Base-by-base conservation (phyloP, 2,329 filamentous ascomycete genomes). In the Cladosporium sp. region DNA sequence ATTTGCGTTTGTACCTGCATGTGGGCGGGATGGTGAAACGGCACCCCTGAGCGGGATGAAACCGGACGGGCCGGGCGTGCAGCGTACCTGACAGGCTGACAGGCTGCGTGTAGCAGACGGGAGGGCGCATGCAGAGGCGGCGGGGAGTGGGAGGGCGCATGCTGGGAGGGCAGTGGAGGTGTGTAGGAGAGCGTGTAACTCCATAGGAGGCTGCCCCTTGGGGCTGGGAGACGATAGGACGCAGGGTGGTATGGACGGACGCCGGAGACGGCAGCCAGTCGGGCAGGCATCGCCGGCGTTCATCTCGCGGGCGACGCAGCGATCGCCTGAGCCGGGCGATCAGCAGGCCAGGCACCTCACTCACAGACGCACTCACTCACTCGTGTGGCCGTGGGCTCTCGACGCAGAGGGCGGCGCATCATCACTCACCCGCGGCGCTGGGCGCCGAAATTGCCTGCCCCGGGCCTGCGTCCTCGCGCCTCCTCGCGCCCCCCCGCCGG, bases 1-100 rank as follows among this genome's bases (percentile, higher is more conserved):
- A 43, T 34, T 35, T 50, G 41, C 48, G 38, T 50, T 43, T 50
- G 48, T 49, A 34, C 48, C 40, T 50, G 48, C 48, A 38, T 37
- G n/a, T 38, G 35, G 35, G 8, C 16, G 11, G 16, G 35, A 13
- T 42, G n/a, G 32, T 50, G 48, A 50, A 50, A 50, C 48, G 43
- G 33, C 34, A 33, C 48, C 48, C 48, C 48, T 50, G 40, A 50
- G 40, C 18, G 35, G n/a, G 32, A 43, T 49, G 37, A 43, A 49
- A 49, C 46, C 37, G 13, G 35, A 41, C 46, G 37, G 44, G 44
- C 32, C 44, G 43, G 43, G 43, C 43, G 16, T 46, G 44, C 44
- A 37, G 44, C 34, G 34, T 32, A 38, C 46, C 16, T 6, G 18
- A 10, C 33, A 38, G 33, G 8, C 35, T 38, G 35, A 9, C n/a